Conservation (phyloP, 2,329 filamentous ascomycete genomes). For the Blastomyces silverae region DNA sequence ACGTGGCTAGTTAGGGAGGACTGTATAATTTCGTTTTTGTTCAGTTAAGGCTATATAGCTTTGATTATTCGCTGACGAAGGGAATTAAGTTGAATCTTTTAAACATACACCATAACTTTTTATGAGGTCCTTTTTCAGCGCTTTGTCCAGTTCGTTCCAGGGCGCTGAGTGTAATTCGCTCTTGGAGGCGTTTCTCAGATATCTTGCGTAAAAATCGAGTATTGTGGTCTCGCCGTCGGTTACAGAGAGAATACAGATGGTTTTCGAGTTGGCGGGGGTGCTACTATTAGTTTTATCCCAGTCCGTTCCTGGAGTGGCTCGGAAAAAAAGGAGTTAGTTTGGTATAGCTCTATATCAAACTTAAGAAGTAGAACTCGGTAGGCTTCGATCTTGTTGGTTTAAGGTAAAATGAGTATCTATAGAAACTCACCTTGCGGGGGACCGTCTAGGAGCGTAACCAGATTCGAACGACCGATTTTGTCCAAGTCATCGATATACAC, state of each 20-base stretch:
- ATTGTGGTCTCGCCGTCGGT: slow-evolving; percentile 24
- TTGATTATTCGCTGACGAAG: not conserved
- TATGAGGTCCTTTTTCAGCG: slow-evolving; percentile 15
- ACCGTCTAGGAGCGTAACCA: slow-evolving; percentile 44
- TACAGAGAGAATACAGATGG: slow-evolving; percentile 39
- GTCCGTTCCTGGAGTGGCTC: not conserved
- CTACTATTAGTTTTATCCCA: not conserved
- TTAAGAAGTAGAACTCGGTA: slow-evolving; percentile 16
- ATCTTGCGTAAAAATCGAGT: slow-evolving; percentile 5
- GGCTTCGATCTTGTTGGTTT: not conserved
- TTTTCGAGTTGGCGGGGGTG: slow-evolving; percentile 25
- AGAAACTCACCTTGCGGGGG: slow-evolving; percentile 13
- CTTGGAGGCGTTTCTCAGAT: not conserved
- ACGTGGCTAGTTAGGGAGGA: slow-evolving; percentile 41
- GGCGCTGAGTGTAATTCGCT: not conserved
- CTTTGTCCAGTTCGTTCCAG: slow-evolving; percentile 4
- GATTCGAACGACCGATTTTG: slow-evolving; percentile 40
- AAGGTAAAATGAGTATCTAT: not conserved
- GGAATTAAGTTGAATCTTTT: not conserved
- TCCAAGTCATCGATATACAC: slow-evolving; percentile 18
- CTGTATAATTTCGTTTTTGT: slow-evolving; percentile 19
- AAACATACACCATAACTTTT: slow-evolving; percentile 15
- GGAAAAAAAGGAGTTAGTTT: not conserved
- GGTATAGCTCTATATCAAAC: slow-evolving; percentile 32
- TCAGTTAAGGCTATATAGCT: not conserved